phyloP scores from a whole-genome alignment of 306 rosid genomes.

The Cicer judaicum region DNA sequence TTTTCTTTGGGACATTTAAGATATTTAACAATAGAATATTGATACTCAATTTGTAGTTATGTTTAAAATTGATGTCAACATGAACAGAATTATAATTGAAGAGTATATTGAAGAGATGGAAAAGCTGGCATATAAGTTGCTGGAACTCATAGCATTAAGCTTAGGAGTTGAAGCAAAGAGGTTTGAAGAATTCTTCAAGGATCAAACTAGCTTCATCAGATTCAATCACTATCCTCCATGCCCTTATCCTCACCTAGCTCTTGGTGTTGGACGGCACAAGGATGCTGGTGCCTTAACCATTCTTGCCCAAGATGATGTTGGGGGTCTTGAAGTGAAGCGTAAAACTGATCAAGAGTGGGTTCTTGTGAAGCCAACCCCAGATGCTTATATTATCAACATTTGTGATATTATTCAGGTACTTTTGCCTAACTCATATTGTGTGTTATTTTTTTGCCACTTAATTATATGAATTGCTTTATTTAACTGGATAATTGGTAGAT shows the following conservation, averaged over 20 bases:
- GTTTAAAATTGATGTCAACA: background rate
- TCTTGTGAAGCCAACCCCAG: slow-evolving; percentile 62
- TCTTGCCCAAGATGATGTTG: slow-evolving; percentile 72
- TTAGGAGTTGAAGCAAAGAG: slow-evolving; percentile 60
- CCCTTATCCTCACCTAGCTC: slow-evolving; percentile 63
- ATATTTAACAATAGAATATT: background rate
- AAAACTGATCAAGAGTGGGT: slow-evolving; percentile 70
- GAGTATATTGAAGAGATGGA: slow-evolving; percentile 60
- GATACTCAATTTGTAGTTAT: background rate
- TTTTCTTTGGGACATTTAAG: background rate
- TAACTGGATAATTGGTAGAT: too few species aligned
- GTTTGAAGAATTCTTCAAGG: slow-evolving; percentile 54
- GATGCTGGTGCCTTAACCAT: slow-evolving; percentile 62
- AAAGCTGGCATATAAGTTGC: slow-evolving; percentile 55
- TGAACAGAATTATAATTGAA: slow-evolving; percentile 47
- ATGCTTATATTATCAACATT: slow-evolving; percentile 64
- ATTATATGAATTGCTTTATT: too few species aligned
- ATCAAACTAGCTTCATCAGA: slow-evolving; percentile 55
- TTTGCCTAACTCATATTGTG: background rate
- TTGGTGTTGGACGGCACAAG: slow-evolving; percentile 71
- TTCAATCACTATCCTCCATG: slow-evolving; percentile 74
- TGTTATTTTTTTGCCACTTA: background rate
- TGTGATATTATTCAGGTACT: slow-evolving; percentile 65
- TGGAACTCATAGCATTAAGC: slow-evolving; percentile 67
- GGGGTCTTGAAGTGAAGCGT: slow-evolving; percentile 68